Conservation (phyloP, 2,329 filamentous ascomycete species). For the Sclerotinia subarctica region DNA sequence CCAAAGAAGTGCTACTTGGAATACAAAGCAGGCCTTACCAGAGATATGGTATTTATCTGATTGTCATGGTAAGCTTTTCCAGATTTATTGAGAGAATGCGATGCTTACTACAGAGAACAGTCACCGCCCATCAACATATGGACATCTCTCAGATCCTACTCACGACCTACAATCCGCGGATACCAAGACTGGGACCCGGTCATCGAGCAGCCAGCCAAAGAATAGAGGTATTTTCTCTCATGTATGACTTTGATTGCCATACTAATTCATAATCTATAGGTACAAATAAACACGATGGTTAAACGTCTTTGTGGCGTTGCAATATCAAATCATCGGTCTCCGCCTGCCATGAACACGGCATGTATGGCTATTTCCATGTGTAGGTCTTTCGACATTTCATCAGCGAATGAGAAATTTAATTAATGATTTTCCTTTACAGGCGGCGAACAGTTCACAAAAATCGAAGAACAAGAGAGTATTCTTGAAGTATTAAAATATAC, state of each 20-base stretch:
- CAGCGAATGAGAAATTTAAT: not conserved
- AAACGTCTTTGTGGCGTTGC: conserved; percentile 29
- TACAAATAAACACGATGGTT: conserved; percentile 25
- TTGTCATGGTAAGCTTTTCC: conserved; percentile 27
- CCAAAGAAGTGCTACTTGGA: conserved; percentile 15
- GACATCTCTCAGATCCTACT: conserved; percentile 42
- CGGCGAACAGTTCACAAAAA: conserved; percentile 37
- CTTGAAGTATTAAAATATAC: conserved; percentile 34
- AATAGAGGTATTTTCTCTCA: conserved; percentile 24
- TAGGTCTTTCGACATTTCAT: not conserved
- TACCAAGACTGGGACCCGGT: conserved; percentile 28
- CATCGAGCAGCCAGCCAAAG: conserved; percentile 21
- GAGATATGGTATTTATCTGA: conserved; percentile 31
- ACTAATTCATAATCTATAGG: conserved; percentile 14
- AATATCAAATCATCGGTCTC: conserved; percentile 27
- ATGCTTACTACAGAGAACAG: conserved; percentile 23
- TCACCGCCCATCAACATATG: conserved; percentile 43
- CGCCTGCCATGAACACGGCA: conserved; percentile 37
- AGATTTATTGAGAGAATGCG: not conserved
- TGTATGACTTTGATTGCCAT: not conserved
- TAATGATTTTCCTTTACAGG: not conserved
- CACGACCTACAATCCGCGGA: conserved; percentile 41
- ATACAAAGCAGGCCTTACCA: conserved; percentile 22
- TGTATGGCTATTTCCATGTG: conserved; percentile 39
- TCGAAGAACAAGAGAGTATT: conserved; percentile 35